These are phyloP conservation scores for Starmera amethionina DNA, from an alignment of 805 yeast species.

Conservation along the genomic window DNA sequence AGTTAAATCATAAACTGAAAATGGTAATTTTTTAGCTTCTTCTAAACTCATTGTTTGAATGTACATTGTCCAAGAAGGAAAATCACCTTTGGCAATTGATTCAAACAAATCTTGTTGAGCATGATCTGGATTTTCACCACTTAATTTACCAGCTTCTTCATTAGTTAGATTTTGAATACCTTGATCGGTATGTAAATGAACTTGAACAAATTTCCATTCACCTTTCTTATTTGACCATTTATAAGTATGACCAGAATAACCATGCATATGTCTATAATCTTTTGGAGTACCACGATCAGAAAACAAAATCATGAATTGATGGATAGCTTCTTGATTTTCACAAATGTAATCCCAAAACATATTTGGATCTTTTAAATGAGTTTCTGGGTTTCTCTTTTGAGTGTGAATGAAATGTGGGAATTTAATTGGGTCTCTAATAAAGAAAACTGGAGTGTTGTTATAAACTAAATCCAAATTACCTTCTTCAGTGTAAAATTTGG, in stretches of 20 bases:
- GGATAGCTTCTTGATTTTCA: constrained; percentile 62
- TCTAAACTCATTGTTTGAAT: constrained; percentile 81
- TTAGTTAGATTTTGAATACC: constrained; percentile 34
- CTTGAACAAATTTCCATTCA: constrained; percentile 72
- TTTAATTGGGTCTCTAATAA: constrained; percentile 76
- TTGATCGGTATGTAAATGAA: constrained; percentile 62
- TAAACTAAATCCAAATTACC: constrained; percentile 80
- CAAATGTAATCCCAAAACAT: constrained; percentile 75
- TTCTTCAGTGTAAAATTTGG: constrained; percentile 74
- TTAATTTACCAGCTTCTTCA: constrained; percentile 58
- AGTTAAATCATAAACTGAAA: constrained; percentile 83
- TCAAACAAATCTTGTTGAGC: constrained; percentile 75
- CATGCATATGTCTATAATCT: constrained; percentile 68
- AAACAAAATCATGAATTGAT: constrained; percentile 65
- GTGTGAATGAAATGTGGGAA: constrained; percentile 86
- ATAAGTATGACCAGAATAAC: constrained; percentile 78
- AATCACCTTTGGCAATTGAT: constrained; percentile 66
- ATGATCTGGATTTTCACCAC: constrained; percentile 76
- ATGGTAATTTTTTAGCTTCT: constrained; percentile 65
- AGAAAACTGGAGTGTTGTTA: constrained; percentile 81
- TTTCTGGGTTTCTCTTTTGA: constrained; percentile 78
- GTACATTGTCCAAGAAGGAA: constrained; percentile 79
- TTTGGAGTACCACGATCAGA: constrained; percentile 80
- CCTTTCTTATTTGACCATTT: constrained; percentile 72
- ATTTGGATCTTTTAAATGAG: constrained; percentile 66